A percentile compares a stretch with the other conserved stretches of the same genome.
These are phyloP conservation scores for Cyberlindnera americana DNA, from an alignment of 805 yeast genomes.

Conservation along the genomic window DNA sequence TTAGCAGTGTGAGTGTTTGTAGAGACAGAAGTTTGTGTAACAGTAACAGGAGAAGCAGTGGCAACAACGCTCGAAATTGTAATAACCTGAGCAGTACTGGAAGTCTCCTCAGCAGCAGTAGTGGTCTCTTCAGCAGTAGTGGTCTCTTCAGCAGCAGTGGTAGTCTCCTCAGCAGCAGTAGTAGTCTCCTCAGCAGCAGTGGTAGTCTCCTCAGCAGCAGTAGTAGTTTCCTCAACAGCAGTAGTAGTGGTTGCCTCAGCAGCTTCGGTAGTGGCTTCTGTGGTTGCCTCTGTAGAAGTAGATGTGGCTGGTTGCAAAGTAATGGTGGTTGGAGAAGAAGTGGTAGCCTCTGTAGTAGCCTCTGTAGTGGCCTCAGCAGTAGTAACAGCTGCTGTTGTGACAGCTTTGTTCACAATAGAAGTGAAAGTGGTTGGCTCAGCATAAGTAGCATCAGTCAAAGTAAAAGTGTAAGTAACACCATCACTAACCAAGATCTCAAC, in stretches of 20 bases:
- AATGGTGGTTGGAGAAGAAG: constrained; percentile 15
- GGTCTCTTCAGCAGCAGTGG: constrained; percentile 22
- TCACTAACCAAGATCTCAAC: constrained; percentile 37
- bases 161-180: constrained; percentile 24
- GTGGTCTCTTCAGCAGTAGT: constrained; percentile 19
- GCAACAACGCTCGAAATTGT: constrained; percentile 2
- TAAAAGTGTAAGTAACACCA: constrained; percentile 36
- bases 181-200: constrained; percentile 11
- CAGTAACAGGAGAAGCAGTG: constrained; percentile 20
- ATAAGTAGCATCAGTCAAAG: constrained; percentile 36
- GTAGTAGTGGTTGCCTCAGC: too few relatives aligned
- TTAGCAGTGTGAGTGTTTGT: constrained; percentile 16
- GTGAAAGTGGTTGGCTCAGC: constrained; percentile 35
- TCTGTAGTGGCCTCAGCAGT: constrained; percentile 9
- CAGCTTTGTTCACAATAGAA: constrained; percentile 22
- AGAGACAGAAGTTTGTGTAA: constrained; percentile 28
- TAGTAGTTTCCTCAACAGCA: constrained; percentile 1
- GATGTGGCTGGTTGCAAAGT: constrained; percentile 21
- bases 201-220: constrained; percentile 18
- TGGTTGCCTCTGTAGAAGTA: neutral
- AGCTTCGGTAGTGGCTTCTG: constrained; percentile 26
- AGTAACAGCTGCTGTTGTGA: constrained; percentile 20
- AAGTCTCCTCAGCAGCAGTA: constrained; percentile 15
- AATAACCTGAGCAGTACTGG: constrained; percentile 2
- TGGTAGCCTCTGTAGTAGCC: constrained; percentile 10